Evolutionary conservation across 306 rosid genomes (phyloP), one percentile per base, ranked within the genome.

Genomic region (Quercus dentata): DNA sequence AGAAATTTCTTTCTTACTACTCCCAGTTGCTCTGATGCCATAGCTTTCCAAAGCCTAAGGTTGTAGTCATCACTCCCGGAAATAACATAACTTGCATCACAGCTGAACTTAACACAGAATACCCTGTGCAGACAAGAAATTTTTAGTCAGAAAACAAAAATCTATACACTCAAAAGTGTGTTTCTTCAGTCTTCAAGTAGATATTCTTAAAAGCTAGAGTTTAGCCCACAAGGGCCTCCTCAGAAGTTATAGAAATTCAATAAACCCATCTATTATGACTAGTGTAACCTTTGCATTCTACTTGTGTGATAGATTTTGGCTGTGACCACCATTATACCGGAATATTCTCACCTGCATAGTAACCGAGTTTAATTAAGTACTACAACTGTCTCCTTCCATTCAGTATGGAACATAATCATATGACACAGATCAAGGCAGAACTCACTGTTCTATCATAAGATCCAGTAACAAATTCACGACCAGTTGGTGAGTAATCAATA

Each of bases 31-130:
- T 95, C 98, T 15, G 99, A 91, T 81, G 98, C 98, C 78, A 86
- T 95, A 69, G 99, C 95, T 89, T 95, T 92, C 99, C 99, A 95
- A 75, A 95, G 91, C 86, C 99, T 92, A 71, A 95, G 94, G 85
- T 95, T 92, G 59, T 97, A 84, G 86, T 95, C 99, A 67, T 95
- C 99, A 77, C 98, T 95, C 68, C 99, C 99, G 2, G 99, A 95
- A 78, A 95, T 90, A 69, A 95, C 91, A 76, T 95, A 95, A 81
- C 97, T 91, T 76, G 92, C 97, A 83, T 95, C 99, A 19, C 92
- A 91, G 77, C 94, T 95, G 88, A 90, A 95, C 84, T 90, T 95
- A 71, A 92, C 94, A 73, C 97, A 91, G 80, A 95, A 95, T 44
- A 95, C 99, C 94, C 99, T 94, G 38, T 35, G 25, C 2, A 19